These are phyloP conservation scores for Mycena pura DNA, from an alignment of 768 basidiomycete species.

Conservation along the genomic window DNA sequence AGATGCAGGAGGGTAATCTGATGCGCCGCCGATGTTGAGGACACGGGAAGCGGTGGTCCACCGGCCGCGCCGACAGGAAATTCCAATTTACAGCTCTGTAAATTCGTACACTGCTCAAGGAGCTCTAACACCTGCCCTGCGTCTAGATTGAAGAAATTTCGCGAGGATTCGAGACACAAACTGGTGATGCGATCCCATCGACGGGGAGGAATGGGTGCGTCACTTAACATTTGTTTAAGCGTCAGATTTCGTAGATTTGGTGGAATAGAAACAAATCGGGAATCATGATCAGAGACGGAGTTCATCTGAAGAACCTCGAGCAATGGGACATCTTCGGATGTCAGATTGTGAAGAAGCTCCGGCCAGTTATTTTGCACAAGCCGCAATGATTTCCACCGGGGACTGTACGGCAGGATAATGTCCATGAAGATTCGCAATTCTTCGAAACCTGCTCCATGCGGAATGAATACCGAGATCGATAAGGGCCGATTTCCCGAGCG, in stretches of 20 bases:
- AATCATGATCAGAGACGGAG: neutral
- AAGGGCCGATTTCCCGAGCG: neutral
- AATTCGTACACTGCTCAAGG: neutral
- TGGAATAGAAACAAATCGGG: neutral
- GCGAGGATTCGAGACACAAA: neutral
- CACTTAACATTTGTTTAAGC: neutral
- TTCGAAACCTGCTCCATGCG: neutral
- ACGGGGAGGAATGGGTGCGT: neutral
- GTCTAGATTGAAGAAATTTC: neutral
- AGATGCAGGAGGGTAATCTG: neutral
- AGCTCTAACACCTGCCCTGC: neutral
- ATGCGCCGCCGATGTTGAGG: neutral
- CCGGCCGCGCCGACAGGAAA: neutral
- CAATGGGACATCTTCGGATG: neutral
- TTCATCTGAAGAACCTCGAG: neutral
- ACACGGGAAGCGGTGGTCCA: neutral
- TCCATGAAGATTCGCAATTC: neutral
- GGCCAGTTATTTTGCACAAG: neutral
- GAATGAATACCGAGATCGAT: neutral
- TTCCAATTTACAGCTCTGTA: neutral
- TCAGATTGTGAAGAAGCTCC: neutral
- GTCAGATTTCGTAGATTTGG: neutral
- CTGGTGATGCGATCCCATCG: neutral
- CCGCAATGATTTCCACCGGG: neutral
- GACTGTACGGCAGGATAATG: neutral